Evolutionary conservation across 1,139 yeast species (phyloP).

Genomic region (Taiozyma sp.): DNA sequence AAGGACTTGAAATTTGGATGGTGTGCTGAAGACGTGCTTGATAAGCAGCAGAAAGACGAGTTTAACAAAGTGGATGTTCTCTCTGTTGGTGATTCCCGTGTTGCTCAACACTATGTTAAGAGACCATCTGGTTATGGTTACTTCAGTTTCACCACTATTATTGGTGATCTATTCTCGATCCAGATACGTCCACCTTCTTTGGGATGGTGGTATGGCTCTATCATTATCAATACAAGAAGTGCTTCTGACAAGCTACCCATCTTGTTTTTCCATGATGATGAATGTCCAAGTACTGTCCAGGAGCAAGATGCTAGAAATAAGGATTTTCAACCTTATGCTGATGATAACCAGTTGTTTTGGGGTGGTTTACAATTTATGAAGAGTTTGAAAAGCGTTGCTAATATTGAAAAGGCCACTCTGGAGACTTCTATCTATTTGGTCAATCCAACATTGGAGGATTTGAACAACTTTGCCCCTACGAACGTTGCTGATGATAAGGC

Average conservation of each 20-base stretch:
- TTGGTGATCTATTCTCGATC: constrained; percentile 64
- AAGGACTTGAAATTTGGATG: constrained; percentile 65
- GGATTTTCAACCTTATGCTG: constrained; percentile 70
- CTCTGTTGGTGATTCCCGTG: neutral
- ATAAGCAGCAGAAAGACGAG: constrained; percentile 41
- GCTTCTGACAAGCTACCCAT: constrained; percentile 68
- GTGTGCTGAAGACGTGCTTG: constrained; percentile 59
- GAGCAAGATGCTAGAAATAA: constrained; percentile 55
- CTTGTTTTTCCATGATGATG: constrained; percentile 88
- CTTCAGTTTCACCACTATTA: constrained; percentile 58
- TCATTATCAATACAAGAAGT: constrained; percentile 58
- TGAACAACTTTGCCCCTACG: constrained; percentile 69
- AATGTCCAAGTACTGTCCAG: constrained; percentile 64
- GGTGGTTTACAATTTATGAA: constrained; percentile 80
- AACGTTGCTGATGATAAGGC: constrained; percentile 26
- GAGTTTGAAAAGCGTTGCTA: constrained; percentile 47
- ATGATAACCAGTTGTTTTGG: constrained; percentile 63
- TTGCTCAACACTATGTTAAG: constrained; percentile 29
- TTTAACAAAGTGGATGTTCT: constrained; percentile 49
- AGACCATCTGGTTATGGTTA: constrained; percentile 51
- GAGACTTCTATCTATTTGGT: constrained; percentile 71
- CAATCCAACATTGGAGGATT: constrained; percentile 76
- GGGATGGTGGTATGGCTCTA: constrained; percentile 92
- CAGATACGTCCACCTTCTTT: constrained; percentile 78
- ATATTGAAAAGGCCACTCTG: constrained; percentile 59